Evolutionary conservation across 257 asterid genomes (phyloP).

Genomic region (Petrea volubilis): DNA sequence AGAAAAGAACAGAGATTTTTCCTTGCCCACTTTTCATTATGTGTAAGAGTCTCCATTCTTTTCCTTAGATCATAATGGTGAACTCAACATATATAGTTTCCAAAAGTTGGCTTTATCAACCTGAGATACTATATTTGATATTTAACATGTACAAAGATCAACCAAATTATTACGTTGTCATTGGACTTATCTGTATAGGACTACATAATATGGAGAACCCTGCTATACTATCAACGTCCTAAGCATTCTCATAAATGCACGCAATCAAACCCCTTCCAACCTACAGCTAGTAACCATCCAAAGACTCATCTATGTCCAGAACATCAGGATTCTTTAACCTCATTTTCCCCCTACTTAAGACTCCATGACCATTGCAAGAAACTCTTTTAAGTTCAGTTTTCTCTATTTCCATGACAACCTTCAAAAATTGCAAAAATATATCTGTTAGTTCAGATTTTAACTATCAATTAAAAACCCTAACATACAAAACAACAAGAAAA

Average conservation of each 20-base stretch:
- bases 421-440: not conserved
- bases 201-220: not conserved
- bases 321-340: not conserved
- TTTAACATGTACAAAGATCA: no score
- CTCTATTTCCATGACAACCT: not conserved
- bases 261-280: not conserved
- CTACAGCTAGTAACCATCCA: slow-evolving; percentile 14
- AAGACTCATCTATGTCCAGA: not conserved
- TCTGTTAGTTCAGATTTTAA: not conserved
- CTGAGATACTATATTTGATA: no score
- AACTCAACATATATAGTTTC: no score
- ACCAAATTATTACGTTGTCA: no score
- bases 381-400: not conserved
- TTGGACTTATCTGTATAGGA: not conserved
- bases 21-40: no score
- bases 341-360: not conserved
- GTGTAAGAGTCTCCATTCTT: no score
- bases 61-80: no score
- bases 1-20: no score
- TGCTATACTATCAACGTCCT: not conserved
- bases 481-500: not conserved
- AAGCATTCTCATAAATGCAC: slow-evolving; percentile 13
- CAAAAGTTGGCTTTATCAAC: no score
- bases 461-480: slow-evolving; percentile 14
- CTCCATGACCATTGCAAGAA: not conserved